Evolutionary conservation across 371 early-diverging fungal genomes (phyloP), one percentile per base, ranked within the genome.

Genomic region (Basidiobolus meristosporus): DNA sequence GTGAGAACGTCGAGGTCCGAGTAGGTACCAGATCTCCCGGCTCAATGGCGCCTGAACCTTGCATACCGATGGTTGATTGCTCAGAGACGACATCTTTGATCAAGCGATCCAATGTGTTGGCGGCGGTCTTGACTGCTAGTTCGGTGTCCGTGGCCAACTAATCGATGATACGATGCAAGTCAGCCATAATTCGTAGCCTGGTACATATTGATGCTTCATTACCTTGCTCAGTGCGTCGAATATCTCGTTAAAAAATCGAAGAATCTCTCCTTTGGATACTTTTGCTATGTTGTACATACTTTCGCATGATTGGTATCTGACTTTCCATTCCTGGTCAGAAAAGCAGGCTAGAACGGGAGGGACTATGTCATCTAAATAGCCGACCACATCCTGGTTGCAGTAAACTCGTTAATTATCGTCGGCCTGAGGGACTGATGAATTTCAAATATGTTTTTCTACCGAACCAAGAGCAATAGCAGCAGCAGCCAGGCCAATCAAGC

Each of bases 211-310:
- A n/a, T n/a, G n/a, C n/a, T n/a, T n/a, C n/a, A n/a, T 52, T 52
- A 88, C 89, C 58, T 87, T 80, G 49, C 84, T 73, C 56, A 93
- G 59, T 19, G 76, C 82, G 49, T 93, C 92, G 62, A 92, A 89
- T 3, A 91, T 70, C 35, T 88, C 88, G 55, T 90, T 91, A 41
- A 93, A 93, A 51, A 72, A 88, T 23, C 72, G 58, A 39, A 92
- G 55, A 2, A 90, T 73, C 39, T 73, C 70, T 2, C 77, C 79
- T 39, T 83, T 65, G 18, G 89, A 85, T 3, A 87, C 90, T 44
- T 95, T 95, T 19, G 81, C 78, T 36, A 95, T 87, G 52, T 95
- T 95, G 54, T 95, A 95, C 74, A 91, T 75, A 36, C 73, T 69
- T 57, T 95, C 95, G 45, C 89, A 88, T 3, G 90, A 89, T 65